Percentiles rank a stretch among this genome's conserved stretches.
Evolutionary conservation across 371 early-diverging fungal species (phyloP).

Genomic region (Dinochytrium kinnereticum): DNA sequence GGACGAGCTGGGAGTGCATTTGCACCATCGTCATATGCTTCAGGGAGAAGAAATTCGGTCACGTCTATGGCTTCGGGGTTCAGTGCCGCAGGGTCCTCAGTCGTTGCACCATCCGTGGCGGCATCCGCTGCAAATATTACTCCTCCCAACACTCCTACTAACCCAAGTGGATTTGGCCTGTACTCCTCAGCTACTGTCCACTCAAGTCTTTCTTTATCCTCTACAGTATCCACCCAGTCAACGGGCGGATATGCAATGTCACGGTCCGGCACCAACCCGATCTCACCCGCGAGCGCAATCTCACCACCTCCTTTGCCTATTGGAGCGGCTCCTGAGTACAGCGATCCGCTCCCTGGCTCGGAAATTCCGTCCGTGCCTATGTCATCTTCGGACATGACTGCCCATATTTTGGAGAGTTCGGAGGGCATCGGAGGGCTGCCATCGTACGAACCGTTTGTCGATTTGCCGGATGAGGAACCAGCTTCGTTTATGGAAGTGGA

Average conservation of each 20-base stretch:
- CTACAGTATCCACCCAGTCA: neutral
- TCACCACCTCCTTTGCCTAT: neutral
- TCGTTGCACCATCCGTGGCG: neutral
- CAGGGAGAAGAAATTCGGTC: neutral
- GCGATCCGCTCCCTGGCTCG: no score
- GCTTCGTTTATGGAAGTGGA: neutral
- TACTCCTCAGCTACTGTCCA: neutral
- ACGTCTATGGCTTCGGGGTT: neutral
- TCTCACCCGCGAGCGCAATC: neutral
- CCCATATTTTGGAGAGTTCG: neutral
- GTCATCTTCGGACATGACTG: neutral
- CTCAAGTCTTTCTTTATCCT: neutral
- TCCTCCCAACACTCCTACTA: neutral
- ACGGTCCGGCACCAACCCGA: neutral
- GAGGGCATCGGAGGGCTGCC: slow-evolving; percentile 1
- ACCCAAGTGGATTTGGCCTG: no score
- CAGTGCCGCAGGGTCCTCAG: neutral
- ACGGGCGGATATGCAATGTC: neutral
- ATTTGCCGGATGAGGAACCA: neutral
- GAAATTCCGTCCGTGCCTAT: no score
- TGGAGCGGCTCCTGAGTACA: neutral
- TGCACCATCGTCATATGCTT: neutral
- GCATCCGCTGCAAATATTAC: neutral
- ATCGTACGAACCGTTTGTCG: neutral
- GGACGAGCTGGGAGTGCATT: neutral